phyloP scores from a whole-genome alignment of 768 basidiomycete genomes.

The Stropharia rugosoannulata region DNA sequence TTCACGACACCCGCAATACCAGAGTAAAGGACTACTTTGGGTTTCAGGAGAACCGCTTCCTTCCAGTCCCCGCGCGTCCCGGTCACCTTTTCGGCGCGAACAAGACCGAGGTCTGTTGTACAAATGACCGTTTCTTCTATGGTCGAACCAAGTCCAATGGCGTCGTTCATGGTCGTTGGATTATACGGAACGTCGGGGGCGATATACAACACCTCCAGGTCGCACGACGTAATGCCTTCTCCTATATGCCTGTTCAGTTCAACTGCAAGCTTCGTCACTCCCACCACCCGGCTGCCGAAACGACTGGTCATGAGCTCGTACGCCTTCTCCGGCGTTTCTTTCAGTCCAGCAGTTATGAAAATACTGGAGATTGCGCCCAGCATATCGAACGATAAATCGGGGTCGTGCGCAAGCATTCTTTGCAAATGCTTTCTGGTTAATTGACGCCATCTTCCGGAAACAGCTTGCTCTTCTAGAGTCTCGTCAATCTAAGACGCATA shows the following conservation, averaged over 20 bases:
- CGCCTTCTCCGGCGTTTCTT: conserved; percentile 27
- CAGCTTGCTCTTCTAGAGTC: conserved; percentile 44
- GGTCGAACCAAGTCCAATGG: conserved; percentile 25
- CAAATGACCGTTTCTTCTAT: conserved; percentile 42
- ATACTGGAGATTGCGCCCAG: conserved; percentile 42
- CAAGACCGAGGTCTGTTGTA: conserved; percentile 57
- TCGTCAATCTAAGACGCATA: background rate
- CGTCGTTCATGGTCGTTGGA: conserved; percentile 43
- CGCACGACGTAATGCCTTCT: conserved; percentile 56
- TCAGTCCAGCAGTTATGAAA: conserved; percentile 36
- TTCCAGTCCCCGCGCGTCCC: conserved; percentile 47
- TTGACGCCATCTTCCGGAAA: conserved; percentile 57
- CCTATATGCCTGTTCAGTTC: conserved; percentile 57
- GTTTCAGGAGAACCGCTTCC: conserved; percentile 46
- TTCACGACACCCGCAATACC: conserved; percentile 31
- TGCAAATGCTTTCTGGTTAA: conserved; percentile 48
- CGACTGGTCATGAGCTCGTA: conserved; percentile 37
- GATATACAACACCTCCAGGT: conserved; percentile 51
- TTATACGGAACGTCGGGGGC: conserved; percentile 42
- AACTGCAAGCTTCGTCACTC: conserved; percentile 44
- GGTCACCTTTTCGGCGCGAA: conserved; percentile 35
- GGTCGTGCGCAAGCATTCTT: conserved; percentile 33
- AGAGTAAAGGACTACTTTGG: conserved; percentile 52
- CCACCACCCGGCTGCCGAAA: conserved; percentile 42
- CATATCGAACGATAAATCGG: conserved; percentile 29